Percentiles rank a stretch among this genome's conserved stretches.
Conservation (phyloP, 768 basidiomycete genomes). For the Lactarius quietus region DNA sequence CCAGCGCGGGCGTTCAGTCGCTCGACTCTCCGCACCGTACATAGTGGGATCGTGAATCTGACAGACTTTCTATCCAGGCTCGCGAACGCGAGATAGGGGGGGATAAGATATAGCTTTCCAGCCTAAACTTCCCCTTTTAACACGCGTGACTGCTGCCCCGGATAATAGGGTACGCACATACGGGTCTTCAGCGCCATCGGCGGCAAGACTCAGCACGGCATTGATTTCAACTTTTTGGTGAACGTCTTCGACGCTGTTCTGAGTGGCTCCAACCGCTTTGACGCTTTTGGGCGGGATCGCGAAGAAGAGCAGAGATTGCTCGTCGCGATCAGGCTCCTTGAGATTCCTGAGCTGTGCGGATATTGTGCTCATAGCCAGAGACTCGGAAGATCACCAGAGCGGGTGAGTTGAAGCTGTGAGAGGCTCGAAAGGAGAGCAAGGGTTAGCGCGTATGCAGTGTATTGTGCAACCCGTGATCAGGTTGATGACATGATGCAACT, state of each 20-base stretch:
- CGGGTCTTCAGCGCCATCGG: slow-evolving; percentile 81
- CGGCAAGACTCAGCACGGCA: slow-evolving; percentile 77
- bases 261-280: slow-evolving; percentile 24
- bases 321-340: slow-evolving; percentile 89
- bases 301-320: slow-evolving; percentile 82
- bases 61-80: slow-evolving; percentile 92
- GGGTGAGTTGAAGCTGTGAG: neutral
- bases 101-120: slow-evolving; percentile 83
- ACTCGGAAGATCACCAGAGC: neutral
- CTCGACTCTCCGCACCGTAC: slow-evolving; percentile 91
- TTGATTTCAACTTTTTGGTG: slow-evolving; percentile 81
- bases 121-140: slow-evolving; percentile 49
- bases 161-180: slow-evolving; percentile 52
- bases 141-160: slow-evolving; percentile 1
- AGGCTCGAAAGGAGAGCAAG: neutral
- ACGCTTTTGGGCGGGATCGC: slow-evolving; percentile 56
- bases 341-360: slow-evolving; percentile 86
- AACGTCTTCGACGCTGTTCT: slow-evolving; percentile 36
- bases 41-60: slow-evolving; percentile 86
- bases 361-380: slow-evolving; percentile 63
- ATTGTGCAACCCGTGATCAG: neutral
- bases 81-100: slow-evolving; percentile 86
- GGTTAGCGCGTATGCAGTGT: neutral
- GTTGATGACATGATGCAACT: neutral
- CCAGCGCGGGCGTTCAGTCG: slow-evolving; percentile 90